Percentiles rank a stretch among this genome's conserved stretches.
Evolutionary conservation across 2,329 filamentous ascomycete genomes (phyloP).

Genomic region (Aspergillus ustus): DNA sequence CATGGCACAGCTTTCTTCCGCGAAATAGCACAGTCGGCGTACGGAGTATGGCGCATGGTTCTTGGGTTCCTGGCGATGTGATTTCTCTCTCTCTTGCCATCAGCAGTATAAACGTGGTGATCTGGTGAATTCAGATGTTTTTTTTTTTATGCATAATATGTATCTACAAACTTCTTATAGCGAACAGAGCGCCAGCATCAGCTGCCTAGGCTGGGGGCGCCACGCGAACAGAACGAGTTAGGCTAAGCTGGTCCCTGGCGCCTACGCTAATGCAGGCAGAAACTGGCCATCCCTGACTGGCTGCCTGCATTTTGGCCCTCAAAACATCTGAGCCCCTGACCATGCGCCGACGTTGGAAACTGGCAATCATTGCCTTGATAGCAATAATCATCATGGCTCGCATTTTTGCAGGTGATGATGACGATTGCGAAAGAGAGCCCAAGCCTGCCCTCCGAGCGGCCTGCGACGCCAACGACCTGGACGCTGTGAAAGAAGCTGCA

Average conservation of each 20-base stretch:
- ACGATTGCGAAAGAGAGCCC: not conserved
- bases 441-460: constrained; percentile 8
- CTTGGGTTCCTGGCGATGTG: too few species aligned
- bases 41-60: too few species aligned
- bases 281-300: not conserved
- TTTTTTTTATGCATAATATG: too few species aligned
- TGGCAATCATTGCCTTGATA: not conserved
- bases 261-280: not conserved
- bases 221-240: not conserved
- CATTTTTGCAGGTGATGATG: not conserved
- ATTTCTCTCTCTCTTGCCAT: too few species aligned
- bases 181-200: not conserved
- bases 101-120: too few species aligned
- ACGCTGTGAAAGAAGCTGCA: constrained; percentile 11
- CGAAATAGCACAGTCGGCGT: not conserved
- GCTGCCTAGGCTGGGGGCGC: not conserved
- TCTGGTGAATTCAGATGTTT: too few species aligned
- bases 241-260: not conserved
- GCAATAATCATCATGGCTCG: not conserved
- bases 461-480: constrained; percentile 11
- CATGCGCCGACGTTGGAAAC: not conserved
- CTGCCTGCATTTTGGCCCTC: not conserved
- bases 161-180: not conserved
- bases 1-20: not conserved
- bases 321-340: not conserved